Percentiles rank a stretch among this genome's conserved stretches.
These are phyloP conservation scores for Podospora pseudocomata DNA, from an alignment of 495 filamentous ascomycete genomes.

Conservation along the genomic window DNA sequence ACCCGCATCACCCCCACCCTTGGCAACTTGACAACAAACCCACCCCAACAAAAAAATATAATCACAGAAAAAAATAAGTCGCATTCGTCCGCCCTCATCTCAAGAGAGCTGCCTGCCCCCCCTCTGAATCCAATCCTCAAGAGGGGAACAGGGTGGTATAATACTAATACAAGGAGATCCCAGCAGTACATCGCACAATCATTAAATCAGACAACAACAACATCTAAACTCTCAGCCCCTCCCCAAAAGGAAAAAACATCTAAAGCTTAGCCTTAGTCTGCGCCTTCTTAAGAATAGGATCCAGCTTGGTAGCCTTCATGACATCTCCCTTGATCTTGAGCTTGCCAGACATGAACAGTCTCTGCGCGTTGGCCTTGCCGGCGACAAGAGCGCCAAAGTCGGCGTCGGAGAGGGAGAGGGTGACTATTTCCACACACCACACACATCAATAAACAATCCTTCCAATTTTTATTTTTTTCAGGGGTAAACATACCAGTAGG, in stretches of 20 bases:
- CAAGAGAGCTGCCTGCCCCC: background rate
- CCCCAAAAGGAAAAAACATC: constrained; percentile 20
- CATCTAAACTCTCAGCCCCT: background rate
- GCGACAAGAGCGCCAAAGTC: constrained; percentile 79
- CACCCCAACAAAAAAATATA: background rate
- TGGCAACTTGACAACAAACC: background rate
- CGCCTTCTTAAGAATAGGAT: constrained; percentile 89
- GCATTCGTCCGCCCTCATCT: background rate
- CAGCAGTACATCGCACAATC: constrained; percentile 4
- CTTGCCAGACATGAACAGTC: constrained; percentile 93
- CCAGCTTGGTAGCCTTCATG: constrained; percentile 98
- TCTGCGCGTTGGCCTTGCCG: constrained; percentile 92
- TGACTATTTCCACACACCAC: constrained; percentile 53
- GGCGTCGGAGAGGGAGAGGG: constrained; percentile 74
- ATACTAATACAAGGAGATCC: constrained; percentile 9
- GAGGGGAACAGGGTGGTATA: constrained; percentile 13
- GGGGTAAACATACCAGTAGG: constrained; percentile 62
- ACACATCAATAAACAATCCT: constrained; percentile 3
- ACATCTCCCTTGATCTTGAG: constrained; percentile 97
- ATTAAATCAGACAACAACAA: background rate
- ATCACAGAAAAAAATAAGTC: background rate
- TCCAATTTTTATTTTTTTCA: background rate
- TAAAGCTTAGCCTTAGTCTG: constrained; percentile 79
- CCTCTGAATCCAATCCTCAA: background rate
- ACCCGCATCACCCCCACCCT: background rate